phyloP scores from a whole-genome alignment of 805 yeast species.

The Candida peoriensis region DNA sequence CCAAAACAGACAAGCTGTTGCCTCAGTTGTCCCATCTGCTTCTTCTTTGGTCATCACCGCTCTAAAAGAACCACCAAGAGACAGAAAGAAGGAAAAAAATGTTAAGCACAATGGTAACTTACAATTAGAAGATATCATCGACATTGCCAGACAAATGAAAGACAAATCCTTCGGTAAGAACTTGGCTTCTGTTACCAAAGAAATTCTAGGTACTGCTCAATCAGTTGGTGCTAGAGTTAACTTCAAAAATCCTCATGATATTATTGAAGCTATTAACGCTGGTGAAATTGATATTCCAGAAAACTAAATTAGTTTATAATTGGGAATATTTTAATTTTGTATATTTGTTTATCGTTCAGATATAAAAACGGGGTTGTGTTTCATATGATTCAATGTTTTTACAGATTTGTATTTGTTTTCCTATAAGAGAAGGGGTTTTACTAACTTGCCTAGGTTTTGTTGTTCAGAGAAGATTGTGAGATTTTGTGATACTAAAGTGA shows the following conservation, averaged over 20 bases:
- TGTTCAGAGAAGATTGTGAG: too few relatives aligned
- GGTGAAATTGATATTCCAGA: constrained; percentile 95
- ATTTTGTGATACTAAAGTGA: too few relatives aligned
- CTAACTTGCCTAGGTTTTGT: too few relatives aligned
- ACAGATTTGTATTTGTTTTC: background rate
- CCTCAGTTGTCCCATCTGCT: constrained; percentile 99
- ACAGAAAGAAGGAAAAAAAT: constrained; percentile 99
- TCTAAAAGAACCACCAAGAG: constrained; percentile 99
- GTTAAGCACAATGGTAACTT: constrained; percentile 99
- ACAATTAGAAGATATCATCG: constrained; percentile 92
- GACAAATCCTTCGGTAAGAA: constrained; percentile 97
- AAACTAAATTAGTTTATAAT: constrained; percentile 44
- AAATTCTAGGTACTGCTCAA: constrained; percentile 99
- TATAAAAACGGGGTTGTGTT: constrained; percentile 19
- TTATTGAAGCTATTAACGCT: constrained; percentile 96
- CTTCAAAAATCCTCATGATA: constrained; percentile 98
- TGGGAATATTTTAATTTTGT: constrained; percentile 14
- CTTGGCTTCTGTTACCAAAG: constrained; percentile 96
- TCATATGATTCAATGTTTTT: too few relatives aligned
- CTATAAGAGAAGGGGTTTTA: too few relatives aligned
- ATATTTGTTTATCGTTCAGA: constrained; percentile 23
- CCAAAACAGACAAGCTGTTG: constrained; percentile 99
- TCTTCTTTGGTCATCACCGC: constrained; percentile 98
- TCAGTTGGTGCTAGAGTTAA: constrained; percentile 99
- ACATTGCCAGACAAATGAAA: constrained; percentile 96